These are phyloP conservation scores for Penicillium canariense DNA, from an alignment of 495 filamentous ascomycete genomes.

Conservation along the genomic window DNA sequence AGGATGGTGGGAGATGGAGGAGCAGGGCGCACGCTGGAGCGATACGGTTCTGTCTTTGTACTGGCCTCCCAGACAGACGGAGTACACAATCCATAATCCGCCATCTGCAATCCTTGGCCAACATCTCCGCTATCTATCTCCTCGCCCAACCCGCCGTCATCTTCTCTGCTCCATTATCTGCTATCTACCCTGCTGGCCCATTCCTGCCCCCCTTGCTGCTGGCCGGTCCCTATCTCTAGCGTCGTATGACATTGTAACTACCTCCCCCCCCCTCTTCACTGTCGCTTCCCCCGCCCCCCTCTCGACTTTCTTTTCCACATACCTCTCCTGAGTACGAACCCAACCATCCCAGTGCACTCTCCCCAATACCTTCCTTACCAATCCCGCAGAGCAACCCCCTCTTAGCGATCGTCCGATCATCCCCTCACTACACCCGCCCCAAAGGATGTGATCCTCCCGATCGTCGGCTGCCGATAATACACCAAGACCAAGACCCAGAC, in stretches of 20 bases:
- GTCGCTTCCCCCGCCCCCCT: constrained; percentile 1
- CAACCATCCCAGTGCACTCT: too few species aligned
- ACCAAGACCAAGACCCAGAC: not conserved
- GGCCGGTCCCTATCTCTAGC: constrained; percentile 5
- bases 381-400: not conserved
- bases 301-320: not conserved
- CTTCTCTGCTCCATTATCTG: not conserved
- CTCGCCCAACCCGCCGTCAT: not conserved
- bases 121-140: not conserved
- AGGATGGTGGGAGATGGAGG: too few species aligned
- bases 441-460: constrained; percentile 18
- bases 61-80: too few species aligned
- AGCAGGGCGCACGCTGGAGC: too few species aligned
- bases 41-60: too few species aligned
- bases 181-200: not conserved
- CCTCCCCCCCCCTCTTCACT: constrained; percentile 3
- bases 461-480: constrained; percentile 12
- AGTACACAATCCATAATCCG: too few species aligned
- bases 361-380: not conserved
- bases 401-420: not conserved
- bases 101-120: too few species aligned
- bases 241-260: constrained; percentile 5
- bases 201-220: constrained; percentile 14
- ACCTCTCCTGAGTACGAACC: too few species aligned
- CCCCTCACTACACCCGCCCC: not conserved